A percentile compares a stretch with the other conserved stretches of the same genome.
phyloP scores from a whole-genome alignment of 2,329 filamentous ascomycete species.

The Paracoccidioides lutzii region DNA sequence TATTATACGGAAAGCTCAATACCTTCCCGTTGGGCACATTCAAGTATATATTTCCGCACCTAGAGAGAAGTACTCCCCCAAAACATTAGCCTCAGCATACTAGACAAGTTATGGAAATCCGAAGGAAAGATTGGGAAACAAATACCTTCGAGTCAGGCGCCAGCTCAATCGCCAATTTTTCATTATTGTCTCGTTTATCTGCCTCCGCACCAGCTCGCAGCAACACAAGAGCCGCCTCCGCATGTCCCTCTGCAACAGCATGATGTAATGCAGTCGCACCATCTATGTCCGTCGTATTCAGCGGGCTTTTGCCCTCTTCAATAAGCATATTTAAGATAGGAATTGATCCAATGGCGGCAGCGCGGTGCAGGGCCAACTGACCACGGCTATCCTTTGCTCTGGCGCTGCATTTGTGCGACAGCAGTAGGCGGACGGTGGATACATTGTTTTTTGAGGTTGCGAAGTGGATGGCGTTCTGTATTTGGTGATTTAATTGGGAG shows the following conservation, averaged over 20 bases:
- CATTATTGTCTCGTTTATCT: slow-evolving; percentile 62
- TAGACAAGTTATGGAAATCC: too few species aligned
- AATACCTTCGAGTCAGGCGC: slow-evolving; percentile 72
- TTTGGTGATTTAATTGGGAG: neutral
- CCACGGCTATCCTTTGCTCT: slow-evolving; percentile 72
- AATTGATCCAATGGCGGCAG: slow-evolving; percentile 77
- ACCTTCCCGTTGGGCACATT: slow-evolving; percentile 71
- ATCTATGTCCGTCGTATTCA: slow-evolving; percentile 70
- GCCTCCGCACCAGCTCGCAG: slow-evolving; percentile 75
- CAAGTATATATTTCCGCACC: slow-evolving; percentile 64
- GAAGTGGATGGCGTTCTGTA: slow-evolving; percentile 77
- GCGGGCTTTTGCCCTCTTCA: slow-evolving; percentile 58
- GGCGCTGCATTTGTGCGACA: slow-evolving; percentile 62
- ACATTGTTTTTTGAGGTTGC: slow-evolving; percentile 81
- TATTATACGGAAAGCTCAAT: slow-evolving; percentile 44
- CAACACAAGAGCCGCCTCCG: slow-evolving; percentile 70
- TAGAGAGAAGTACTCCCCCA: slow-evolving; percentile 19
- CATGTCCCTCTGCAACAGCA: slow-evolving; percentile 44
- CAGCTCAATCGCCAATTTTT: slow-evolving; percentile 60
- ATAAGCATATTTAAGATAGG: slow-evolving; percentile 74
- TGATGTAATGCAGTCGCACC: slow-evolving; percentile 88
- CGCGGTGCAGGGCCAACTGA: slow-evolving; percentile 84
- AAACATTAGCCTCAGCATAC: neutral
- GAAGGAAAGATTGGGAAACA: neutral
- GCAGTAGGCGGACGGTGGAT: slow-evolving; percentile 63